Base-by-base conservation (phyloP, 164 flowering plant species). In the Magnolia sinica region DNA sequence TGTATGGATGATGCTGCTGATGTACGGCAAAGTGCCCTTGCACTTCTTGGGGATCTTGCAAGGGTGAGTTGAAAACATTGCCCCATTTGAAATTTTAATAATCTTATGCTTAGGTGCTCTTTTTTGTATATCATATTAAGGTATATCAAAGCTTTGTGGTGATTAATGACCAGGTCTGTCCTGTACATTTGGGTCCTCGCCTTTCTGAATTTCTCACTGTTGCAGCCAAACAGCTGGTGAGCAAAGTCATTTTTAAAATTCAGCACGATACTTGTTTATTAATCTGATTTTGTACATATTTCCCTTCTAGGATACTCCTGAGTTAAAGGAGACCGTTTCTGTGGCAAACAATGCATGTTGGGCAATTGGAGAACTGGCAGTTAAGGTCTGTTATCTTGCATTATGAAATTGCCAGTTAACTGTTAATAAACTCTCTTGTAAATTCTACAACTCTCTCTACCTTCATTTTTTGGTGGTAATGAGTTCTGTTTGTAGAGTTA, bases 291-390 rank as follows among this genome's bases (percentile, higher is more conserved):
- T 77, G 23, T 29, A 68, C 61, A 14, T 24, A 29, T 66, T 61
- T 2, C 59, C 18, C 50, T 68, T 81, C 73, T 89, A 96, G 98
- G 86, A 76, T 73, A 82, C 87, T 65, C 74, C 92, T 22, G 90
- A 87, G 85, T 76, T 93, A 73, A 91, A 86, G 83, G 97, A 96
- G 76, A 85, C 84, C 69, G 76, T 94, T 73, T 96, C 99, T 50
- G 99, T 93, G 63, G 99, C 96, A 79, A 96, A 96, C 83, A 96
- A 96, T 89, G 99, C 99, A 65, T 96, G 99, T 78, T 96, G 99
- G 99, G 99, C 99, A 8, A 94, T 96, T 77, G 99, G 99, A 73
- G 99, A 96, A 86, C 77, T 96, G 78, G 99, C 99, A 24, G 85
- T 96, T 52, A 96, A 96, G 98, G 99, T 94, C 82, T 72, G 81